phyloP scores from a whole-genome alignment of 768 basidiomycete genomes.

The Mycena metata region DNA sequence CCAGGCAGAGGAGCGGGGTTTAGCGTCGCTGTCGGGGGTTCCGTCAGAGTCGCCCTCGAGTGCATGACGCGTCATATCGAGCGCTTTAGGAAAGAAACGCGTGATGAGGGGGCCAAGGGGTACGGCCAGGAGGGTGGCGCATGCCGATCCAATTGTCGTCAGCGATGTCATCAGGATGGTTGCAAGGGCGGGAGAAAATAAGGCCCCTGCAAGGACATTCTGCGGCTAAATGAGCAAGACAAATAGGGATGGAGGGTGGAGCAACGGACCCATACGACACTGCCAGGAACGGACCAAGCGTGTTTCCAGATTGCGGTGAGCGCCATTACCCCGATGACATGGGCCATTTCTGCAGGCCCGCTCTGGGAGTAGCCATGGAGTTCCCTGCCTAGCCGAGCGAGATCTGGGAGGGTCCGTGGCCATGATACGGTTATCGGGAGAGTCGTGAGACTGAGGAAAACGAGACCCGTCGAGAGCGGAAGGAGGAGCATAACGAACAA shows the following conservation, averaged over 20 bases:
- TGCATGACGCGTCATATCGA: conserved; percentile 87
- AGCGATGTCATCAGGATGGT: conserved; percentile 85
- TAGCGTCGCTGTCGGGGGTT: conserved; percentile 42
- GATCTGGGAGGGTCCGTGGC: conserved; percentile 82
- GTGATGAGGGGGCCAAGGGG: conserved; percentile 90
- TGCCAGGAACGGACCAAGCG: conserved; percentile 96
- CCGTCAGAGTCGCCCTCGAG: conserved; percentile 75
- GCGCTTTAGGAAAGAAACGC: conserved; percentile 84
- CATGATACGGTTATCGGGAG: conserved; percentile 83
- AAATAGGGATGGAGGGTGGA: conserved; percentile 32
- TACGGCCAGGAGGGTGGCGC: conserved; percentile 82
- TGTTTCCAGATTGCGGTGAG: conserved; percentile 95
- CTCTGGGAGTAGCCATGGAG: conserved; percentile 85
- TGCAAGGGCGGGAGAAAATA: conserved; percentile 87
- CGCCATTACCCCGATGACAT: conserved; percentile 87
- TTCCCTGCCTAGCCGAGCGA: conserved; percentile 80
- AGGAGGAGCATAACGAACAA: conserved; percentile 64
- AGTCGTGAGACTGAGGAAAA: conserved; percentile 80
- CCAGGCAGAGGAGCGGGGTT: conserved; percentile 71
- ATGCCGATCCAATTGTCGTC: conserved; percentile 89
- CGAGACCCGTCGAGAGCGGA: conserved; percentile 77
- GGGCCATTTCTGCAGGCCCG: conserved; percentile 71
- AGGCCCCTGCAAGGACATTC: conserved; percentile 92
- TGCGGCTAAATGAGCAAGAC: conserved; percentile 47
- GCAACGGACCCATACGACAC: conserved; percentile 82